A percentile compares a stretch with the other conserved stretches of the same genome.
Conservation (phyloP, 306 rosid species). For the Myrica gale region DNA sequence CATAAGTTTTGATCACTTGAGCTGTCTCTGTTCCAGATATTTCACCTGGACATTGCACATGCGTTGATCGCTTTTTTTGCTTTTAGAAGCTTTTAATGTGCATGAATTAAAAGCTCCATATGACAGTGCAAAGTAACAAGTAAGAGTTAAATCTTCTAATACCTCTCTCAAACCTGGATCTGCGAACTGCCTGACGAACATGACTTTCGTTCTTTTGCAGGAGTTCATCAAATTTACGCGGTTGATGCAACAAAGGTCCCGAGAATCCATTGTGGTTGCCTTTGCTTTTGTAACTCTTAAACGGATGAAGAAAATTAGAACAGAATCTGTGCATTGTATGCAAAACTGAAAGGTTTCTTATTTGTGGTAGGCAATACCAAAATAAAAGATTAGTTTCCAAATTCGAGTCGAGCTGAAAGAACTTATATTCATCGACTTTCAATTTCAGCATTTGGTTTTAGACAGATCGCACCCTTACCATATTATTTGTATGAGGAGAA, state of each 20-base stretch:
- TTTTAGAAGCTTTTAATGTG: background rate
- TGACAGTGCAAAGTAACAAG: background rate
- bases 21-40: too few relatives aligned
- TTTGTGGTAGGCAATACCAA: background rate
- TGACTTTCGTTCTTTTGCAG: conserved; percentile 52
- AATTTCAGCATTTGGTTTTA: background rate
- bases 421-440: background rate
- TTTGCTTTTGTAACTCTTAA: conserved; percentile 37
- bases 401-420: background rate
- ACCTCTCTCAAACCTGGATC: conserved; percentile 90
- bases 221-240: conserved; percentile 44
- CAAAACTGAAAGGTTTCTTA: background rate
- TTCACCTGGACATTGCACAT: too few relatives aligned
- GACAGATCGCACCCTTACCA: conserved; percentile 33
- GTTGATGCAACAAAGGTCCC: conserved; percentile 39
- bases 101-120: background rate
- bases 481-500: conserved; percentile 27
- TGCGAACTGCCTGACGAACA: conserved; percentile 47
- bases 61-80: too few relatives aligned
- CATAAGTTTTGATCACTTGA: too few relatives aligned
- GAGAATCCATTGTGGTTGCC: conserved; percentile 49
- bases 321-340: background rate
- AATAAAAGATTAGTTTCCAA: background rate
- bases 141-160: conserved; percentile 1
- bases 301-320: background rate